Evolutionary conservation across 805 yeast genomes (phyloP), one percentile per base, ranked within the genome.

Genomic region (Hanseniaspora hatyaiensis): DNA sequence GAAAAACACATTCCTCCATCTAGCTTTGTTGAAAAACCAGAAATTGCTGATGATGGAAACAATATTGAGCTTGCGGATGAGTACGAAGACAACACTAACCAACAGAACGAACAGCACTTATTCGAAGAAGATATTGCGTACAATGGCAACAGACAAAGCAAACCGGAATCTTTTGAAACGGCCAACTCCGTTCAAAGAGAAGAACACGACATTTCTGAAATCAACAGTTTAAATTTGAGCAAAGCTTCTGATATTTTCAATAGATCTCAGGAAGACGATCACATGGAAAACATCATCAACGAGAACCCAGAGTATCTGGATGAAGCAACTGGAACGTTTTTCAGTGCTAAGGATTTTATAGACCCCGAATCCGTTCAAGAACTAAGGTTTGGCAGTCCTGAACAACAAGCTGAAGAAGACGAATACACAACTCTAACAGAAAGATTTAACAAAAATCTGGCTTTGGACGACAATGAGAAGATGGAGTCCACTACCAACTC

Each of bases 1-100:
- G 47, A 42, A 28, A 26, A 34, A 13, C 47, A 42, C 11, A 42
- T 42, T 13, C 40, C 47, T 12, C 47, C 47, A 13, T 12, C 24
- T n/a, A 29, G 31, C 11, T 26, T 26, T 26, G 11, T 26, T 26
- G 29, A 26, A 26, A 26, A 26, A 26, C 6, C 6, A 26, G 29
- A 26, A 26, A 11, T 3, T 16, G 28, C 8, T n/a, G 15, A 34
- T 8, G 28, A 20, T 19, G 38, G 15, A 6, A 12, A 34, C n/a
- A n/a, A n/a, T n/a, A n/a, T n/a, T n/a, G n/a, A n/a, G n/a, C n/a
- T n/a, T n/a, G n/a, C n/a, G n/a, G n/a, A n/a, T n/a, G n/a, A n/a
- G n/a, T n/a, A n/a, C n/a, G n/a, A n/a, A n/a, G n/a, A n/a, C n/a
- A n/a, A n/a, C n/a, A n/a, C n/a, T n/a, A n/a, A n/a, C n/a, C n/a